phyloP scores from a whole-genome alignment of 306 rosid genomes.

The Cicer chorassanicum region DNA sequence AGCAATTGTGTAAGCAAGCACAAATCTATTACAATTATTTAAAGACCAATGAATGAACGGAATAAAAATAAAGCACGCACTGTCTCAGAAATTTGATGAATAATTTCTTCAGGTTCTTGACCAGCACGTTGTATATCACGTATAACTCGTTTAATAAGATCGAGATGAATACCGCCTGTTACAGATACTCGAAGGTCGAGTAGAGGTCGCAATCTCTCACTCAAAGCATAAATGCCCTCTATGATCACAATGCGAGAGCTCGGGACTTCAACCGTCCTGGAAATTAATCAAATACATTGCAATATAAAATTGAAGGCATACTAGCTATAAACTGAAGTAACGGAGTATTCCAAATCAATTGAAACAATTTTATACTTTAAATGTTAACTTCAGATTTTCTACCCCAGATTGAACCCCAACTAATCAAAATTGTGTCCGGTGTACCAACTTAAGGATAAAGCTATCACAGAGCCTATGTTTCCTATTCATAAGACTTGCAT shows the following conservation, averaged over 20 bases:
- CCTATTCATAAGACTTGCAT: background rate
- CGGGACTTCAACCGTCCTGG: slow-evolving; percentile 92
- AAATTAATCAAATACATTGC: slow-evolving; percentile 41
- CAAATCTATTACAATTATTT: slow-evolving; percentile 17
- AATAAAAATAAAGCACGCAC: slow-evolving; percentile 50
- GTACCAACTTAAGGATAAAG: background rate
- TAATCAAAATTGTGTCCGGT: background rate
- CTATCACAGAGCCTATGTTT: background rate
- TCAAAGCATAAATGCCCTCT: slow-evolving; percentile 97
- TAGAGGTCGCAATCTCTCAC: slow-evolving; percentile 86
- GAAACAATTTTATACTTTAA: slow-evolving; percentile 15
- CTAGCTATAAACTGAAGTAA: slow-evolving; percentile 4
- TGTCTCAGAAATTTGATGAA: slow-evolving; percentile 98
- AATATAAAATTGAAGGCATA: slow-evolving; percentile 28
- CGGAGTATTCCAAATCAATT: slow-evolving; percentile 25
- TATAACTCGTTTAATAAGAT: slow-evolving; percentile 93
- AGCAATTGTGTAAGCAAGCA: slow-evolving; percentile 41
- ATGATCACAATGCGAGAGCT: slow-evolving; percentile 89
- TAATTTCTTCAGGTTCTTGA: slow-evolving; percentile 98
- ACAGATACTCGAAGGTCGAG: slow-evolving; percentile 96
- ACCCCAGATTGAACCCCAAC: background rate
- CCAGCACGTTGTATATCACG: slow-evolving; percentile 99
- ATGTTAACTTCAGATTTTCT: background rate
- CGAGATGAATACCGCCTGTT: slow-evolving; percentile 98
- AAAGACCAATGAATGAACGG: slow-evolving; percentile 30